These are phyloP conservation scores for Endocarpon pusillum DNA, from an alignment of 495 filamentous ascomycete species.

Conservation along the genomic window DNA sequence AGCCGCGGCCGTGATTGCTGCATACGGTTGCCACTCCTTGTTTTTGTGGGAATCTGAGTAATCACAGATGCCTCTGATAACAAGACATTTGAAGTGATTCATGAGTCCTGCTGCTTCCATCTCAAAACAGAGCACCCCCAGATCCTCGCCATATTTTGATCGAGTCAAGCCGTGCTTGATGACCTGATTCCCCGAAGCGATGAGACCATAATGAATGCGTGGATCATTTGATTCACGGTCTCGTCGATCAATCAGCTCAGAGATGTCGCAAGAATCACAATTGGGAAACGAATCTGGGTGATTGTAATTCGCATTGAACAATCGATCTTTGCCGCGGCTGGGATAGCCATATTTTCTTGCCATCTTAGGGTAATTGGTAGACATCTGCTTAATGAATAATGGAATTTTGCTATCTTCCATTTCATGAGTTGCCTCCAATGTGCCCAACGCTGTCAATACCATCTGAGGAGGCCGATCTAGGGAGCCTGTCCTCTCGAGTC, in stretches of 20 bases:
- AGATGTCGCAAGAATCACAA: background rate
- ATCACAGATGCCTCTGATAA: conserved; percentile 16
- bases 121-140: conserved; percentile 13
- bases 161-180: conserved; percentile 17
- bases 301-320: conserved; percentile 16
- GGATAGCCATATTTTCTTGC: conserved; percentile 9
- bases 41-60: conserved; percentile 18
- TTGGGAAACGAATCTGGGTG: conserved; percentile 7
- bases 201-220: conserved; percentile 19
- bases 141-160: conserved; percentile 17
- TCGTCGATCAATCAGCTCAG: background rate
- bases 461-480: background rate
- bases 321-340: conserved; percentile 10
- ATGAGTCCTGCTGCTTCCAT: conserved; percentile 22
- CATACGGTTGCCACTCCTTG: conserved; percentile 14
- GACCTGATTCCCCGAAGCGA: conserved; percentile 23
- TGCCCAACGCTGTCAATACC: background rate
- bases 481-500: conserved; percentile 6
- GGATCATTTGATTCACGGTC: conserved; percentile 3
- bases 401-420: conserved; percentile 2
- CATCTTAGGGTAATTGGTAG: conserved; percentile 5
- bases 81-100: conserved; percentile 10
- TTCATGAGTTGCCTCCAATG: background rate
- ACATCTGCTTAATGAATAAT: conserved; percentile 6
- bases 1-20: conserved; percentile 13